These are phyloP conservation scores for Thalia dealbata DNA, from an alignment of 176 grass and related monocot species.

Conservation along the genomic window DNA sequence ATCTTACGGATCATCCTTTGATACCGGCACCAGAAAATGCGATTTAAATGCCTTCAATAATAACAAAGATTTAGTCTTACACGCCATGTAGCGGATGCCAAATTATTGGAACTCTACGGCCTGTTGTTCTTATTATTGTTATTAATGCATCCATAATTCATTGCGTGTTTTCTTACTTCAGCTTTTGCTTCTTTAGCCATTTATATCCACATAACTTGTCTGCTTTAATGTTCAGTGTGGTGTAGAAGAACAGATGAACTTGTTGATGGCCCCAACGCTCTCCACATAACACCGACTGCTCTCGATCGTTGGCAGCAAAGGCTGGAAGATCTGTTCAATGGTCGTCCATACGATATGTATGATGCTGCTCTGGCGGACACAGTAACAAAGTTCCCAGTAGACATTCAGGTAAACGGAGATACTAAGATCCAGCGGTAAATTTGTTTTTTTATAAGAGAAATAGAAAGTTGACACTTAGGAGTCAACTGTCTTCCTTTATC, in stretches of 20 bases:
- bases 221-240: conserved; percentile 41
- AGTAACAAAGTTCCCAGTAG: conserved; percentile 51
- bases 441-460: no score
- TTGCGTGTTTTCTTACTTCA: background rate
- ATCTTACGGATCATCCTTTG: no score
- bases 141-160: background rate
- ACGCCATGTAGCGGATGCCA: no score
- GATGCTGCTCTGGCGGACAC: conserved; percentile 84
- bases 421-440: background rate
- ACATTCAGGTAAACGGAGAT: conserved; percentile 65
- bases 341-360: conserved; percentile 76
- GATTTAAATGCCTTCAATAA: no score
- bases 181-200: background rate
- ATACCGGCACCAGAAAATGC: no score
- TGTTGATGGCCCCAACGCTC: conserved; percentile 86
- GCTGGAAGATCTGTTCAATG: conserved; percentile 64
- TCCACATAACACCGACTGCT: conserved; percentile 71
- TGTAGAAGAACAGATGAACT: conserved; percentile 98
- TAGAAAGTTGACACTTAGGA: no score
- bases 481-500: no score
- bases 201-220: background rate
- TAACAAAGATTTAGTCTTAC: no score
- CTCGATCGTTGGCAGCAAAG: conserved; percentile 83
- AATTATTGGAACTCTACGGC: no score
- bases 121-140: no score